A percentile compares a stretch with the other conserved stretches of the same genome.
Evolutionary conservation across 2,329 filamentous ascomycete genomes (phyloP).

Genomic region (Aspergillus sp.): DNA sequence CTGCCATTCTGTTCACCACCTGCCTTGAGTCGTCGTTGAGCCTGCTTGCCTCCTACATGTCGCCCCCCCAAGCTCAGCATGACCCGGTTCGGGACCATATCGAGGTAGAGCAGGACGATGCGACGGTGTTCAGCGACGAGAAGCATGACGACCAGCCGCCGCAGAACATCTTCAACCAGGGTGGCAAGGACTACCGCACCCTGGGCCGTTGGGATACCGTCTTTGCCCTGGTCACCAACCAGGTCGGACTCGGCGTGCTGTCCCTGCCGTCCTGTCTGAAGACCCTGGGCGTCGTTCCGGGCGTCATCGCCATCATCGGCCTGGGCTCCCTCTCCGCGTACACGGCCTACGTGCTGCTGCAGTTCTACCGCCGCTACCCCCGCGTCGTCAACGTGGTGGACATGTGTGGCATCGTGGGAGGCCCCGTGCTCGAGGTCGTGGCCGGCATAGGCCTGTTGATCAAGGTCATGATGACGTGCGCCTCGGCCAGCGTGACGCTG

Average conservation of each 20-base stretch:
- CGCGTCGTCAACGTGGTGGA: constrained; percentile 66
- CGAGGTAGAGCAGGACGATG: neutral
- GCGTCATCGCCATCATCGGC: constrained; percentile 51
- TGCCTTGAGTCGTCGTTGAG: no score
- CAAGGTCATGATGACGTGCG: constrained; percentile 60
- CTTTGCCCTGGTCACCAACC: neutral
- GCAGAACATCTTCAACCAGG: neutral
- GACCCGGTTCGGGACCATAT: neutral
- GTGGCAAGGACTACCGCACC: neutral
- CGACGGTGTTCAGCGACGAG: neutral
- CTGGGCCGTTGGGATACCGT: neutral
- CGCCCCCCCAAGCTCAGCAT: neutral
- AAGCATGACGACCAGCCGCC: neutral
- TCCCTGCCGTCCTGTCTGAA: constrained; percentile 54
- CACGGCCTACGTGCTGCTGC: constrained; percentile 58
- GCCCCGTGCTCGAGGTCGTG: constrained; percentile 59
- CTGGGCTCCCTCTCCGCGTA: constrained; percentile 56
- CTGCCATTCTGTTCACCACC: neutral
- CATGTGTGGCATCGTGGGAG: constrained; percentile 60
- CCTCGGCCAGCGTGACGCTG: constrained; percentile 60
- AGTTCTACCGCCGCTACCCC: constrained; percentile 57
- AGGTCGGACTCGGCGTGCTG: constrained; percentile 54
- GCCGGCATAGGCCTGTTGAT: constrained; percentile 61
- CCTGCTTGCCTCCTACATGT: neutral
- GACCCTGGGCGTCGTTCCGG: constrained; percentile 52